Evolutionary conservation across 768 basidiomycete species (phyloP), one percentile per base, ranked within the genome.

Genomic region (Coprinopsis cinerea): DNA sequence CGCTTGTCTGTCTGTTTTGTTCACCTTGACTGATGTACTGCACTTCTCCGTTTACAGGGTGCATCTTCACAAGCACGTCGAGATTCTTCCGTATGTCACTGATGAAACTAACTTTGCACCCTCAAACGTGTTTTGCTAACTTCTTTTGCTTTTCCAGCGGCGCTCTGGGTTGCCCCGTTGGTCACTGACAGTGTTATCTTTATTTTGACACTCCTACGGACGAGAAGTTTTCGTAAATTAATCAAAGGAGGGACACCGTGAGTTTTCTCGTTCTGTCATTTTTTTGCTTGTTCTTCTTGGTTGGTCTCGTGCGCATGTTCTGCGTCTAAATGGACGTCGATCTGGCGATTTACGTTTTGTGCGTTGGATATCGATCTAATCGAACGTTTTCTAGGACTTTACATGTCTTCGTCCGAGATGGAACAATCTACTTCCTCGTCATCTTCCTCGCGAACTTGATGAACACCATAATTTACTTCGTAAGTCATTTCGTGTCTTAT

Each of bases 391-490:
- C 22, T 34, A 62, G 58, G 15, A 57, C 58, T 18, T 42, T 64
- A 22, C 53, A 56, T 18, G 44, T 61, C 18, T 60, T 65, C 47
- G 27, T 64, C n/a, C 55, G 62, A 22, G 64, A 65, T 28, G 64
- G 64, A 4, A 41, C 53, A 18, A 44, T 63, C n/a, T 65, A 64
- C 36, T 65, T 62, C 47, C 48, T 65, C 18, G 47, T 56, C 13
- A 61, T 65, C 10, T 61, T 62, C 46, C 30, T 59, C 26, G 58
- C 58, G 1, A 65, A 65, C 51, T 32, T 64, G 5, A 25, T 61
- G 30, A 65, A 62, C 44, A 55, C 57, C 15, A 41, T 65, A 11
- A 55, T 65, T 7, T 65, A 53, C 45, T 60, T 60, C 34, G 64
- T 64, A 54, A 44, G 64, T 55, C 6, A 4, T 24, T n/a, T n/a